These are phyloP conservation scores for Arabidopsis arenosa DNA, from an alignment of 345 rosid genomes.

Conservation along the genomic window DNA sequence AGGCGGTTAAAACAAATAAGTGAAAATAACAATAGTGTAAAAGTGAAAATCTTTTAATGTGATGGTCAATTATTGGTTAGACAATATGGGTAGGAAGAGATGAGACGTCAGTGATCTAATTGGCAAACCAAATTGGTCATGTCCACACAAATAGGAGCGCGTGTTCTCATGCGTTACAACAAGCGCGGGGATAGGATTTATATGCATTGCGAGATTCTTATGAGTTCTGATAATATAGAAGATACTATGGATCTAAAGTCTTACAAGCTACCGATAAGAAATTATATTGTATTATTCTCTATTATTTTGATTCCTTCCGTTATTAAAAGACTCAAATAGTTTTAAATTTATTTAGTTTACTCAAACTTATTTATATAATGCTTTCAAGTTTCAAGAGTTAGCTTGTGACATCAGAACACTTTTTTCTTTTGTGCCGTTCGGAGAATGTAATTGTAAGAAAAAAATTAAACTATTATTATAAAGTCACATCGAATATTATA, in stretches of 20 bases:
- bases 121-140: constrained; percentile 2
- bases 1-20: neutral
- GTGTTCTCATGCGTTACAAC: neutral
- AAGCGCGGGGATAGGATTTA: constrained; percentile 26
- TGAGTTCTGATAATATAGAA: neutral
- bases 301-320: constrained; percentile 31
- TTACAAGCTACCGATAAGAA: constrained; percentile 27
- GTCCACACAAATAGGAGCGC: constrained; percentile 41
- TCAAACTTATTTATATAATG: neutral
- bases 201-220: constrained; percentile 11
- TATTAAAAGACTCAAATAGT: neutral
- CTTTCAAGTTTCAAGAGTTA: constrained; percentile 17
- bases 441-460: neutral
- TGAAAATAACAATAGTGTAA: constrained; percentile 1
- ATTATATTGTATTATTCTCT: neutral
- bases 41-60: neutral
- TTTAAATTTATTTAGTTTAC: neutral
- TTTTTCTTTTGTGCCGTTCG: neutral
- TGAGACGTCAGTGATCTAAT: constrained; percentile 39
- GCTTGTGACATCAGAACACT: constrained; percentile 20
- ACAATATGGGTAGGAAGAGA: constrained; percentile 25
- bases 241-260: constrained; percentile 33
- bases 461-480: neutral
- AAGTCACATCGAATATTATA: neutral
- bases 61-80: constrained; percentile 32